Conservation (phyloP, 495 filamentous ascomycete genomes). For the Neurospora africana region DNA sequence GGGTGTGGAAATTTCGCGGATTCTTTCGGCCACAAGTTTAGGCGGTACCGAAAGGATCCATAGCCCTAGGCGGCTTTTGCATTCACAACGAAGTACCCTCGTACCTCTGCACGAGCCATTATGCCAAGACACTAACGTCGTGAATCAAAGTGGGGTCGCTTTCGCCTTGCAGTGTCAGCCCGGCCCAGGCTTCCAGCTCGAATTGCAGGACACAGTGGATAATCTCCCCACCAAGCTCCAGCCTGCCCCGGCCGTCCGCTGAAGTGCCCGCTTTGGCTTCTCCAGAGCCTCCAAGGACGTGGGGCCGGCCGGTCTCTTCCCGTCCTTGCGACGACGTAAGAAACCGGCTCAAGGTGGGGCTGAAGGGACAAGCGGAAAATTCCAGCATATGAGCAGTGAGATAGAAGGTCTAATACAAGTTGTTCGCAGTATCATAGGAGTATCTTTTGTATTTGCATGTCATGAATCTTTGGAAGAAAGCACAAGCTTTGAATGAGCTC, state of each 20-base stretch:
- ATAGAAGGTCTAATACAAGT: background rate
- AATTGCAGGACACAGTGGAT: background rate
- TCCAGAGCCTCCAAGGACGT: background rate
- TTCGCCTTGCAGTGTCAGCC: background rate
- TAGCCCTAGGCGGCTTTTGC: background rate
- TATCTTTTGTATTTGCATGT: background rate
- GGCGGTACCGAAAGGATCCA: constrained; percentile 8
- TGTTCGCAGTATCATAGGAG: background rate
- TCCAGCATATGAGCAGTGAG: background rate
- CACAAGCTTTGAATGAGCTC: background rate
- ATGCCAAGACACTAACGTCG: background rate
- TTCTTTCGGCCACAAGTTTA: constrained; percentile 18
- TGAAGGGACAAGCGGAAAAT: background rate
- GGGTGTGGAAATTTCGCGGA: constrained; percentile 14
- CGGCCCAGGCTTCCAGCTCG: background rate
- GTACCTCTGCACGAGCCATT: background rate
- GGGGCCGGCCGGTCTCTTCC: background rate
- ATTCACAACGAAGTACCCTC: background rate
- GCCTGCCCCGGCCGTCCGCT: background rate
- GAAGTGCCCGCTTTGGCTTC: background rate
- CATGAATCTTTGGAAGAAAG: background rate
- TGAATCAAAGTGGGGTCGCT: background rate
- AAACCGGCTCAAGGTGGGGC: background rate
- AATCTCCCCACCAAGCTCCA: background rate
- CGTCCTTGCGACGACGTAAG: background rate